Base-by-base conservation (phyloP, 116 monocot genomes). In the Phalaenopsis hybrid region DNA sequence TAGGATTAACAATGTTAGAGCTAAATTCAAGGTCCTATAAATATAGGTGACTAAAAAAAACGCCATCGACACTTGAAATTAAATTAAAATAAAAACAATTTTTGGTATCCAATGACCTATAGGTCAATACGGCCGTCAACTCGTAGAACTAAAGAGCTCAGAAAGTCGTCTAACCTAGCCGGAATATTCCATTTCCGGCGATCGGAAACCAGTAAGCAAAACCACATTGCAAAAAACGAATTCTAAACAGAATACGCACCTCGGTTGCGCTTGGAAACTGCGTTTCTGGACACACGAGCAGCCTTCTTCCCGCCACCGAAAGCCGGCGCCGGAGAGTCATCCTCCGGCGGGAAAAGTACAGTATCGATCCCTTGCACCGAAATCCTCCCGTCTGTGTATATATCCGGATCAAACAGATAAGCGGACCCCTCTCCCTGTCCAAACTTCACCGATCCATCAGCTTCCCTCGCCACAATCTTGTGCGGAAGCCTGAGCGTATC, bases 381-480 rank as follows among this genome's bases (percentile, higher is more conserved):
- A 84, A 97, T 97, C 84, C 97, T 81, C 3, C 97, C 94, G 37
- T 94, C 97, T 18, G 94, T 97, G 88, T 97, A 97, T 77, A 99
- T 99, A 48, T 99, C 98, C 8, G 98, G 98, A 68, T 99, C 98
- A 79, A 99, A 95, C 44, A 99, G 82, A 63, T 99, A 99, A 0
- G 98, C 98, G 0, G 95, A 99, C 1, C 87, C 92, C 79, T 92
- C 91, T 2, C 85, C 97, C 20, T 87, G 81, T 23, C 96, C 97
- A 78, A 97, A 97, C 91, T 97, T 97, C 43, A 97, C 97, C n/a
- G 94, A 94, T 1, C 97, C 97, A 48, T 97, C 97, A 21, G 92
- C 97, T 87, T 97, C 97, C 52, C 94, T 82, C 9, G 94, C 92
- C 50, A 92, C 80, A 73, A 97, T 91, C 88, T 90, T 94, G 79